Evolutionary conservation across 805 yeast species (phyloP).

Genomic region (Huiozyma sinensis): DNA sequence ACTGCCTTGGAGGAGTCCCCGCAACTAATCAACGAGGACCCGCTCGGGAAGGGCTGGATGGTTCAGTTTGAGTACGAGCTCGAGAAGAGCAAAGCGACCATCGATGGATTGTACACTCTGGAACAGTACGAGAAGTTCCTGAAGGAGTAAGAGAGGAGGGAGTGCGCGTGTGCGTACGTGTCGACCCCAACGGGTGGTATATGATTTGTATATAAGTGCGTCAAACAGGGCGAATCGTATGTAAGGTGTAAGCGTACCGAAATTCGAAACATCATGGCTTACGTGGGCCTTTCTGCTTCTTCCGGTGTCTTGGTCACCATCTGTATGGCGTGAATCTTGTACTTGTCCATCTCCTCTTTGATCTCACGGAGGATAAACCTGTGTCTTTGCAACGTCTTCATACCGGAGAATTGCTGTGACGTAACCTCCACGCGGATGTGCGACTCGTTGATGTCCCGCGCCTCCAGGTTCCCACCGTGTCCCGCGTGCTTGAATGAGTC

Average conservation of each 20-base stretch:
- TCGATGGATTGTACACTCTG: conserved; percentile 41
- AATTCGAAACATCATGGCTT: no score
- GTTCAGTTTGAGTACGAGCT: conserved; percentile 59
- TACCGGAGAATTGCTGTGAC: conserved; percentile 55
- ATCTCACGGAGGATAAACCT: conserved; percentile 58
- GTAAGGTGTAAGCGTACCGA: no score
- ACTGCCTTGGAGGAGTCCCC: conserved; percentile 57
- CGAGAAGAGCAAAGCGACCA: conserved; percentile 31
- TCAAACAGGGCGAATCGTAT: no score
- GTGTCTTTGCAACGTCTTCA: conserved; percentile 65
- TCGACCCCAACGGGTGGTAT: neutral
- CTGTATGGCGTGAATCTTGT: conserved; percentile 83
- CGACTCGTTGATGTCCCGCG: conserved; percentile 61
- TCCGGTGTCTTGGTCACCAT: conserved; percentile 67
- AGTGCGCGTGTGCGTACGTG: neutral
- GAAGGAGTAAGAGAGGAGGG: conserved; percentile 36
- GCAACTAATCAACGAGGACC: conserved; percentile 72
- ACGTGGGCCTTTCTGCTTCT: conserved; percentile 28
- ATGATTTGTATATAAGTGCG: neutral
- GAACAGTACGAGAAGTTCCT: conserved; percentile 48
- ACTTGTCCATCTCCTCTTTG: conserved; percentile 54
- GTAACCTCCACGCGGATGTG: conserved; percentile 73
- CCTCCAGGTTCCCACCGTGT: conserved; percentile 72
- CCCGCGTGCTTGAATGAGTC: conserved; percentile 85
- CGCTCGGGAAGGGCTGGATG: conserved; percentile 92